A percentile compares a stretch with the other conserved stretches of the same genome.
These are phyloP conservation scores for Ilyonectria mors-panacis DNA, from an alignment of 2,329 filamentous ascomycete species.

Conservation along the genomic window DNA sequence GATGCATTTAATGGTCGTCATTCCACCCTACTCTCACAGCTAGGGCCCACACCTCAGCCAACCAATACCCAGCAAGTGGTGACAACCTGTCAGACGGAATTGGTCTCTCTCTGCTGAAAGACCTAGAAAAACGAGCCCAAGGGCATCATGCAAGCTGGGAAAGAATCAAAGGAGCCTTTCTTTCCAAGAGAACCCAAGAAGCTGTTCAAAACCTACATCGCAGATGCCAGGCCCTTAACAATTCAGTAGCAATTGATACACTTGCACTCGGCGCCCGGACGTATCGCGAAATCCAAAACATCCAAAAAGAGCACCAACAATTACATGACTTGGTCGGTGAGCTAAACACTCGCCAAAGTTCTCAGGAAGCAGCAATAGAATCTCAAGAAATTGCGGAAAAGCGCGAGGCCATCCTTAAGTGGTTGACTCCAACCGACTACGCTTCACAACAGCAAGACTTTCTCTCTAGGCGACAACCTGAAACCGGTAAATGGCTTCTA, in stretches of 20 bases:
- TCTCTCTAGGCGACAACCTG: background rate
- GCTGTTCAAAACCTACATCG: slow-evolving; percentile 10
- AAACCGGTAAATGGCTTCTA: slow-evolving; percentile 16
- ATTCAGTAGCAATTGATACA: slow-evolving; percentile 8
- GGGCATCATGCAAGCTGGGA: slow-evolving; percentile 5
- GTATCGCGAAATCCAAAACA: background rate
- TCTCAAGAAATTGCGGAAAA: background rate
- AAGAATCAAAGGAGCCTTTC: slow-evolving; percentile 11
- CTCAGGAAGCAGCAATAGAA: background rate
- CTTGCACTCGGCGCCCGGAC: slow-evolving; percentile 11
- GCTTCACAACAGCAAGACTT: slow-evolving; percentile 14
- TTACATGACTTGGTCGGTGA: background rate
- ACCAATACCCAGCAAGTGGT: slow-evolving; percentile 12
- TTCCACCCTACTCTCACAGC: slow-evolving; percentile 13
- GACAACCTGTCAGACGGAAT: background rate
- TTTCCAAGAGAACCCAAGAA: slow-evolving; percentile 12
- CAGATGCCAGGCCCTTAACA: slow-evolving; percentile 13
- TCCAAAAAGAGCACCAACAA: slow-evolving; percentile 11
- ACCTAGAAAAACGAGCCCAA: slow-evolving; percentile 1
- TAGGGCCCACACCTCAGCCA: background rate
- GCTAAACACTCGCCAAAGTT: background rate
- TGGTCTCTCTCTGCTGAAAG: background rate
- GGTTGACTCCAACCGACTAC: slow-evolving; percentile 11
- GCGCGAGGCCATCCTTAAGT: slow-evolving; percentile 5
- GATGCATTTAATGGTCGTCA: slow-evolving; percentile 11